Percentiles rank a stretch among this genome's conserved stretches.
These are phyloP conservation scores for Cynara cardunculus DNA, from an alignment of 129 eudicot genomes.

Conservation along the genomic window DNA sequence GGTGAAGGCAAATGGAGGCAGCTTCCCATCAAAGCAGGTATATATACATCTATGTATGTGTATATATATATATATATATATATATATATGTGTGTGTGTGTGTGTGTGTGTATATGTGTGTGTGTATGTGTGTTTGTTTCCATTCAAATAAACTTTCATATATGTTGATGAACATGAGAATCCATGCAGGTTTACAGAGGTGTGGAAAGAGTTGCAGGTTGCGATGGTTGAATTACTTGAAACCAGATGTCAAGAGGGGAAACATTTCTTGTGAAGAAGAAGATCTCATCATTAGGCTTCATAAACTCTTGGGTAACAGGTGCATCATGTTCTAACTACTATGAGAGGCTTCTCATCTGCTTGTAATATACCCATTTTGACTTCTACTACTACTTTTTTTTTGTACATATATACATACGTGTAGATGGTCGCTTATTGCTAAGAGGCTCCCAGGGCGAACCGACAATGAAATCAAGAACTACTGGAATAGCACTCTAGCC, in stretches of 20 bases:
- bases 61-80: too few species aligned
- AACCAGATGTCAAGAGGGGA: slow-evolving; percentile 57
- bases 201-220: slow-evolving; percentile 59
- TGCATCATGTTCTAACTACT: not conserved
- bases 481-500: slow-evolving; percentile 50
- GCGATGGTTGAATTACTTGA: slow-evolving; percentile 51
- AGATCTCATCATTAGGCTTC: slow-evolving; percentile 55
- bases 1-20: slow-evolving; percentile 54
- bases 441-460: slow-evolving; percentile 42
- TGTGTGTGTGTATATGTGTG: too few species aligned
- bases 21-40: slow-evolving; percentile 41
- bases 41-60: too few species aligned
- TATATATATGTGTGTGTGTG: too few species aligned
- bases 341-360: too few species aligned
- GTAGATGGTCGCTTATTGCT: slow-evolving; percentile 52
- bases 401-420: not conserved
- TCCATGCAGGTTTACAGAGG: slow-evolving; percentile 43
- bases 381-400: not conserved
- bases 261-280: slow-evolving; percentile 53
- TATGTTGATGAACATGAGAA: too few species aligned
- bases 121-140: not conserved
- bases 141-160: not conserved
- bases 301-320: slow-evolving; percentile 61
- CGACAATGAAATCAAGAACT: slow-evolving; percentile 54
- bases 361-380: not conserved